Evolutionary conservation across 2,329 filamentous ascomycete species (phyloP).

Genomic region (Neonectria sp.): DNA sequence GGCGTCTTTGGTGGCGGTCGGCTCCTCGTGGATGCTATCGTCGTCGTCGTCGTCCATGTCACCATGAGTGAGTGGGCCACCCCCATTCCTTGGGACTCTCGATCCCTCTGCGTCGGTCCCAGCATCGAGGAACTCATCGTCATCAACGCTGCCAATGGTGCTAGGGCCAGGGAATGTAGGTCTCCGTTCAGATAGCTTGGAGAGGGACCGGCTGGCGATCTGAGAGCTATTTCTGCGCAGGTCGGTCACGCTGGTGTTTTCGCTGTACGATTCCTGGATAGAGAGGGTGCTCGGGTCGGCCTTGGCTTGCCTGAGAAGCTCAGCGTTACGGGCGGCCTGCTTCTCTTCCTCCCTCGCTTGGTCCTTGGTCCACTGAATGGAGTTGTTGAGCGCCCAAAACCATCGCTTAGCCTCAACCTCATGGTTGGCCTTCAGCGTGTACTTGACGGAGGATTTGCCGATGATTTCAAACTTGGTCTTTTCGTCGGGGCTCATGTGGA

Average conservation of each 20-base stretch:
- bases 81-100: constrained; percentile 53
- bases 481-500: constrained; percentile 97
- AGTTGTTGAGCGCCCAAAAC: constrained; percentile 99
- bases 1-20: constrained; percentile 87
- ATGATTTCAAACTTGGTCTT: constrained; percentile 99
- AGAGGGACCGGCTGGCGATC: constrained; percentile 51
- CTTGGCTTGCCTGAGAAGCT: constrained; percentile 84
- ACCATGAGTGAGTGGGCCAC: constrained; percentile 52
- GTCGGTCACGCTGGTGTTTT: constrained; percentile 67
- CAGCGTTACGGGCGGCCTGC: constrained; percentile 80
- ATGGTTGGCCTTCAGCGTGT: constrained; percentile 97
- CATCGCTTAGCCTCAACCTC: constrained; percentile 98
- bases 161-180: constrained; percentile 58
- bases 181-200: constrained; percentile 51
- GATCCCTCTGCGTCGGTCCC: constrained; percentile 61
- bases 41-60: constrained; percentile 80
- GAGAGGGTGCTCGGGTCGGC: constrained; percentile 76
- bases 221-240: constrained; percentile 61
- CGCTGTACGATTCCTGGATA: constrained; percentile 63
- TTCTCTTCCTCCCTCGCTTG: constrained; percentile 92
- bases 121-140: constrained; percentile 67
- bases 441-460: constrained; percentile 98
- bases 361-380: constrained; percentile 98
- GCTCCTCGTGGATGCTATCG: constrained; percentile 83
- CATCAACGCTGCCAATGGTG: constrained; percentile 65